Evolutionary conservation across 257 asterid genomes (phyloP).

Genomic region (Striga asiatica): DNA sequence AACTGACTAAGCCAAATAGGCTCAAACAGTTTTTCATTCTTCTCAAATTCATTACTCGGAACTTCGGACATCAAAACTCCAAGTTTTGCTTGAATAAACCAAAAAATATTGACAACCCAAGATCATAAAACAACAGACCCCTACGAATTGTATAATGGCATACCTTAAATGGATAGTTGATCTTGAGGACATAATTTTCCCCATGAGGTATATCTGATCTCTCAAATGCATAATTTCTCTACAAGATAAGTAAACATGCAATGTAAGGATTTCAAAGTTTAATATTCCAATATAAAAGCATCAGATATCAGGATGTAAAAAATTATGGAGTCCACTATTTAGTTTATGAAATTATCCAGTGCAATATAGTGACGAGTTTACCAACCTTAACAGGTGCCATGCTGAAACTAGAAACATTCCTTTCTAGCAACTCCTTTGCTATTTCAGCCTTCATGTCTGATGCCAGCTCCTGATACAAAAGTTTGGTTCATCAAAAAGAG

Average conservation of each 20-base stretch:
- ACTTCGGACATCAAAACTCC: conserved; percentile 9
- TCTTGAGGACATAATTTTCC: conserved; percentile 74
- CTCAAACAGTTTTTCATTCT: conserved; percentile 10
- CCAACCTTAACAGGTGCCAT: conserved; percentile 89
- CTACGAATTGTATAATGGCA: background rate
- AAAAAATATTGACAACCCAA: background rate
- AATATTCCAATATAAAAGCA: conserved; percentile 8
- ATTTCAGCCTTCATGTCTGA: conserved; percentile 68
- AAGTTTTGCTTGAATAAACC: conserved; percentile 1
- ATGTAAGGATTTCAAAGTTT: conserved; percentile 5
- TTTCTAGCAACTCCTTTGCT: conserved; percentile 40
- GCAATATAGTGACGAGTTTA: conserved; percentile 9
- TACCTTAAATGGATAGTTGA: conserved; percentile 85
- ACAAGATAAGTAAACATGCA: conserved; percentile 11
- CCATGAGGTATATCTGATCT: conserved; percentile 77
- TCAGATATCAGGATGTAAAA: conserved; percentile 5
- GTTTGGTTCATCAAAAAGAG: conserved; percentile 12
- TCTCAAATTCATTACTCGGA: conserved; percentile 8
- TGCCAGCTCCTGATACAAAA: conserved; percentile 58
- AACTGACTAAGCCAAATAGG: conserved; percentile 12
- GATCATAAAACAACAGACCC: background rate
- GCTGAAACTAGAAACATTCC: conserved; percentile 62
- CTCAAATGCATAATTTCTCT: conserved; percentile 97
- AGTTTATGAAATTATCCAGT: conserved; percentile 6
- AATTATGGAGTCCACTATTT: background rate